These are phyloP conservation scores for Pythium oligandrum DNA, from an alignment of 352 stramenopile genomes.

Conservation along the genomic window DNA sequence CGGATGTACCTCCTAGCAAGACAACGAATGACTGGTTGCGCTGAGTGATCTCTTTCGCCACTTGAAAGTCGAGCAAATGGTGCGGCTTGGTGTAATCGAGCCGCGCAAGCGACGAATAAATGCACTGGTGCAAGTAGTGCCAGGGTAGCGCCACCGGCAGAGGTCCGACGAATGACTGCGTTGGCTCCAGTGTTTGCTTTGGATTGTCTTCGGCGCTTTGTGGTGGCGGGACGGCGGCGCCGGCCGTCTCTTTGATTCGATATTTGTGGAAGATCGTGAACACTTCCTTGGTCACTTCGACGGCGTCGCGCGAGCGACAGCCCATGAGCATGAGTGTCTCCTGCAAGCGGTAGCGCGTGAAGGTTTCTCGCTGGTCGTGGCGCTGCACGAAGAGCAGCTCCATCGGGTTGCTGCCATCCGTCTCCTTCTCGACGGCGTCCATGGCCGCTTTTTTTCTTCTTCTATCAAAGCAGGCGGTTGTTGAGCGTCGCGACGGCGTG, in stretches of 20 bases:
- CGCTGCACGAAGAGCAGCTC: conserved; percentile 64
- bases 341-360: conserved; percentile 80
- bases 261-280: conserved; percentile 63
- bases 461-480: conserved; percentile 1
- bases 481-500: neutral
- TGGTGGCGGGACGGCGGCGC: neutral
- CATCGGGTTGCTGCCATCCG: conserved; percentile 68
- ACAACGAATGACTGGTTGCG: conserved; percentile 83
- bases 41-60: conserved; percentile 85
- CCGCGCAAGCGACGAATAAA: conserved; percentile 71
- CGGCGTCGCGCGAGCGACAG: conserved; percentile 68
- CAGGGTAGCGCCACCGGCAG: conserved; percentile 37
- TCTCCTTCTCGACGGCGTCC: conserved; percentile 50
- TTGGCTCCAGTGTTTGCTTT: neutral
- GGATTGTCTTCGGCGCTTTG: neutral
- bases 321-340: conserved; percentile 89
- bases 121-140: conserved; percentile 76
- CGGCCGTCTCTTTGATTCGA: conserved; percentile 17
- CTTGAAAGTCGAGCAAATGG: conserved; percentile 78
- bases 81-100: conserved; percentile 85
- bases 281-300: conserved; percentile 61
- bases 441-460: conserved; percentile 20
- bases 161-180: neutral
- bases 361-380: conserved; percentile 45
- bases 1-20: conserved; percentile 80